Percentiles rank a stretch among this genome's conserved stretches.
phyloP scores from a whole-genome alignment of 495 filamentous ascomycete species.

The Aspergillus taichungensis region DNA sequence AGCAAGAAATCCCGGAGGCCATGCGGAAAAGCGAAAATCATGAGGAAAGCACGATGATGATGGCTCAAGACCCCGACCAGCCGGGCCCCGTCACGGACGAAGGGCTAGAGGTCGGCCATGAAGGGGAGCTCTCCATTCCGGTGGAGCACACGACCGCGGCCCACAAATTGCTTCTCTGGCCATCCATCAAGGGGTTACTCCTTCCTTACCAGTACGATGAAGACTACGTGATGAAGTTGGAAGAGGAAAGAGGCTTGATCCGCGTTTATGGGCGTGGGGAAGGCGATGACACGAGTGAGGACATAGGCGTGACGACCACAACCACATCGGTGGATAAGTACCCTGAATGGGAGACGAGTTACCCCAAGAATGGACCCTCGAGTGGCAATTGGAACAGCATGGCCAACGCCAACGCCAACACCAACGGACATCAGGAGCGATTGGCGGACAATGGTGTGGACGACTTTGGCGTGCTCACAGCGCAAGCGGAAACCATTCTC shows the following conservation, averaged over 20 bases:
- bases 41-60: constrained; percentile 3
- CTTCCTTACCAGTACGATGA: constrained; percentile 36
- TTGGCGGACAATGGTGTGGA: constrained; percentile 42
- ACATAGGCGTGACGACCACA: constrained; percentile 14
- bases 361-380: constrained; percentile 17
- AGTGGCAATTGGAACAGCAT: constrained; percentile 26
- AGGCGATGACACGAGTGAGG: constrained; percentile 44
- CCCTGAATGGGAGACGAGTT: constrained; percentile 18
- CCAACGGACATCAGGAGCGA: constrained; percentile 3
- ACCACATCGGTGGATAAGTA: constrained; percentile 7
- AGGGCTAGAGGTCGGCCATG: constrained; percentile 16
- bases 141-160: constrained; percentile 75
- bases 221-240: constrained; percentile 65
- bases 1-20: constrained; percentile 8
- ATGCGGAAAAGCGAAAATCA: constrained; percentile 6
- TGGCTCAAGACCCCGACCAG: not conserved
- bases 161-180: constrained; percentile 66
- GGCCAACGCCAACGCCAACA: not conserved
- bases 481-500: constrained; percentile 52
- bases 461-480: constrained; percentile 52
- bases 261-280: constrained; percentile 74
- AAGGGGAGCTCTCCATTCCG: constrained; percentile 57
- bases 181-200: constrained; percentile 51
- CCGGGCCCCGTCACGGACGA: not conserved
- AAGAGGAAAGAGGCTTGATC: constrained; percentile 67